These are phyloP conservation scores for Trichoderma sp. DNA, from an alignment of 2,329 filamentous ascomycete species.

Conservation along the genomic window DNA sequence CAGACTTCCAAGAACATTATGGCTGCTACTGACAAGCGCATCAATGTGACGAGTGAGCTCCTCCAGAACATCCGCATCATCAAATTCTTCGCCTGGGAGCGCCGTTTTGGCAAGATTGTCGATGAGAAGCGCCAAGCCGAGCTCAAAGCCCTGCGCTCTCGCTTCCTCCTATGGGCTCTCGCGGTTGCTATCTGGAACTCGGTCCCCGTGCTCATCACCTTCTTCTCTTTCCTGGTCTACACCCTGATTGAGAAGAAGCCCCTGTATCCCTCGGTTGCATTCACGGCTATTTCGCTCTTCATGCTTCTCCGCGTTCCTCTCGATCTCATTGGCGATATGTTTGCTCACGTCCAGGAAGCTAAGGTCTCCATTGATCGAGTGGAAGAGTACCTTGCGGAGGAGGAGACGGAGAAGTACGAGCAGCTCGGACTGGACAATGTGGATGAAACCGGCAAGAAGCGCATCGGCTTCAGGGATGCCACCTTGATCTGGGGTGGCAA, in stretches of 20 bases:
- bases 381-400: conserved; percentile 88
- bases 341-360: conserved; percentile 95
- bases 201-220: conserved; percentile 91
- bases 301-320: conserved; percentile 89
- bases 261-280: conserved; percentile 87
- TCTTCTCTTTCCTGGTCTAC: conserved; percentile 93
- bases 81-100: conserved; percentile 99
- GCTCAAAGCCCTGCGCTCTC: conserved; percentile 73
- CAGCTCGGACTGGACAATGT: conserved; percentile 74
- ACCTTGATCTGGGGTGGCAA: conserved; percentile 87
- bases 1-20: conserved; percentile 88
- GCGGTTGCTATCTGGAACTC: conserved; percentile 97
- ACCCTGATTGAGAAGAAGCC: conserved; percentile 87
- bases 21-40: conserved; percentile 90
- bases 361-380: conserved; percentile 97
- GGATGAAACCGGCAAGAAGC: conserved; percentile 67
- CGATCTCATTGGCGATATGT: conserved; percentile 97
- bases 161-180: conserved; percentile 88
- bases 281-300: conserved; percentile 94
- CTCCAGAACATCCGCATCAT: conserved; percentile 98
- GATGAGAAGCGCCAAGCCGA: conserved; percentile 85
- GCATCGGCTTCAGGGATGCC: conserved; percentile 82
- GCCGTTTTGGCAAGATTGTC: conserved; percentile 81
- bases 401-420: conserved; percentile 92
- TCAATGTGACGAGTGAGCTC: conserved; percentile 95